phyloP scores from a whole-genome alignment of 2,329 filamentous ascomycete species.

The Colletotrichum simmondsii region DNA sequence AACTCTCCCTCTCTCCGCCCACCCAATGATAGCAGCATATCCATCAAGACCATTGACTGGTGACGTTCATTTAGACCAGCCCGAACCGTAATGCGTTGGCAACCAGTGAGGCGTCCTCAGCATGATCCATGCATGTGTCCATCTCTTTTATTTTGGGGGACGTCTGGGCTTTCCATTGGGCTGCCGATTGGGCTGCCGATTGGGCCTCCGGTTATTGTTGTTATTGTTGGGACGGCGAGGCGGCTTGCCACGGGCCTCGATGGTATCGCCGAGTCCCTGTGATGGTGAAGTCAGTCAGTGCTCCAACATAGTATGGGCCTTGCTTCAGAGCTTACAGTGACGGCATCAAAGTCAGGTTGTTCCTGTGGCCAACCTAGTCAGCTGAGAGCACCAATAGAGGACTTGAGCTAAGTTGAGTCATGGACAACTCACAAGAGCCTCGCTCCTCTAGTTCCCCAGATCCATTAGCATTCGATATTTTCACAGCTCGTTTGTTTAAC shows the following conservation, averaged over 20 bases:
- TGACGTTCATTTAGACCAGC: neutral
- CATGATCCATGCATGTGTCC: neutral
- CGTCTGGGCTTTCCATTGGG: neutral
- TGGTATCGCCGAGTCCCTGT: neutral
- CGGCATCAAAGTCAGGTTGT: neutral
- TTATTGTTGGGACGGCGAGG: neutral
- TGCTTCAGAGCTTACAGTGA: neutral
- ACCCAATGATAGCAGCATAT: neutral
- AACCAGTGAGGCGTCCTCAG: neutral
- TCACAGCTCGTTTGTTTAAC: too few species aligned
- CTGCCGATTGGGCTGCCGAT: neutral
- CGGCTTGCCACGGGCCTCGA: neutral
- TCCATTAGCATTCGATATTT: too few species aligned
- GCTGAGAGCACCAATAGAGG: neutral
- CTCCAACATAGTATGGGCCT: too few species aligned
- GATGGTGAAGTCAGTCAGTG: neutral
- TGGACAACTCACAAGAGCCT: neutral
- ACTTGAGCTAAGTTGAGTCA: too few species aligned
- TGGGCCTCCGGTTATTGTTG: neutral
- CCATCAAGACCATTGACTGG: neutral
- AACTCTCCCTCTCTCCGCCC: too few species aligned
- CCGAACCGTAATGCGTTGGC: neutral
- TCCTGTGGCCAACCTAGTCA: neutral
- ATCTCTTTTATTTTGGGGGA: neutral
- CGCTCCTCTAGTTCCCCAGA: neutral